These are phyloP conservation scores for Citrus inodora DNA, from an alignment of 345 rosid species.

Conservation along the genomic window DNA sequence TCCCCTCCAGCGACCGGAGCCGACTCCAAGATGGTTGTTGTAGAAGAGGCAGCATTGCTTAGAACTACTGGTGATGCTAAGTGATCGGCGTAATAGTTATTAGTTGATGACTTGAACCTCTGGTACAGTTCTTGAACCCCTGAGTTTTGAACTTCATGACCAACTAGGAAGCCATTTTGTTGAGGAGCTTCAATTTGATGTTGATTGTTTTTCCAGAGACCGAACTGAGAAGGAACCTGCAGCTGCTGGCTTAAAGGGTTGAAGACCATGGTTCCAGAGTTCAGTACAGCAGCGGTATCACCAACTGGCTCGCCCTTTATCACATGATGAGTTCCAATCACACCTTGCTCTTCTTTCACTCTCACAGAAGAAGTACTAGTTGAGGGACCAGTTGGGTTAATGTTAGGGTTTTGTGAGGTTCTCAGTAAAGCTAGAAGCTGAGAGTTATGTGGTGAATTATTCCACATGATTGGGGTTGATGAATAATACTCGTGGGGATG, in stretches of 20 bases:
- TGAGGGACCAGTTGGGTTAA: slow-evolving; percentile 24
- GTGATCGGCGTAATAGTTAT: slow-evolving; percentile 23
- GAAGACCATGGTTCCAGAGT: slow-evolving; percentile 34
- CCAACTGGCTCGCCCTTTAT: slow-evolving; percentile 30
- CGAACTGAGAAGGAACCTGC: slow-evolving; percentile 37
- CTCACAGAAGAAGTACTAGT: slow-evolving; percentile 7
- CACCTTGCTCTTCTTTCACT: slow-evolving; percentile 43
- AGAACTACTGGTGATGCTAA: slow-evolving; percentile 22
- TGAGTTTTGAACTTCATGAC: slow-evolving; percentile 39
- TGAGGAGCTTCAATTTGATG: slow-evolving; percentile 33
- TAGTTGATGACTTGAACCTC: slow-evolving; percentile 44
- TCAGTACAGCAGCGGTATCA: slow-evolving; percentile 16
- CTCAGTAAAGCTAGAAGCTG: slow-evolving; percentile 51
- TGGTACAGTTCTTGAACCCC: slow-evolving; percentile 63
- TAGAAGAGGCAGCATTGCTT: slow-evolving; percentile 31
- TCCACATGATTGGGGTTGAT: slow-evolving; percentile 44
- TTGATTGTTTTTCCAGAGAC: slow-evolving; percentile 39
- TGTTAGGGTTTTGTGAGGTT: slow-evolving; percentile 47
- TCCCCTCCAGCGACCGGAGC: slow-evolving; percentile 44
- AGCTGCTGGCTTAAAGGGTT: slow-evolving; percentile 26
- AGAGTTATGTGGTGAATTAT: slow-evolving; percentile 46
- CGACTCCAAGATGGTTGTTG: slow-evolving; percentile 41
- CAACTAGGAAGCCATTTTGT: slow-evolving; percentile 30
- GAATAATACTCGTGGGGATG: slow-evolving; percentile 30
- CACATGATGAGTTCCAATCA: slow-evolving; percentile 41